These are phyloP conservation scores for Metschnikowia lochheadii DNA, from an alignment of 805 yeast species.

Conservation along the genomic window DNA sequence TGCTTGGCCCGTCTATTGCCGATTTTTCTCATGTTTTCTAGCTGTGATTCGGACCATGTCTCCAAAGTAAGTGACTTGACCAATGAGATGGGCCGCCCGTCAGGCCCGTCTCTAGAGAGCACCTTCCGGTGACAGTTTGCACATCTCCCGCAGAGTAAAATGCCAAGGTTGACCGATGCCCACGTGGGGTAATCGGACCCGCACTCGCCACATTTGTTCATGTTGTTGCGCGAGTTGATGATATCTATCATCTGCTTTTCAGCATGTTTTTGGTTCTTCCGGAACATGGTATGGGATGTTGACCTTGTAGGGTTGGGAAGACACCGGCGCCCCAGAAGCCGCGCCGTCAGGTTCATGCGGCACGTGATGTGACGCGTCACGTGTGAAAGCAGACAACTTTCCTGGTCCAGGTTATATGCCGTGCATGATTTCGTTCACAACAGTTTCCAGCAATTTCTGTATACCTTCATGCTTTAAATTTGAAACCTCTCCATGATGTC, in stretches of 20 bases:
- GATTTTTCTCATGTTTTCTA: conserved; percentile 39
- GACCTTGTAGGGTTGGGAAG: background rate
- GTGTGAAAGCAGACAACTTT: too few species aligned
- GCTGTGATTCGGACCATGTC: conserved; percentile 57
- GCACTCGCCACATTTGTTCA: conserved; percentile 79
- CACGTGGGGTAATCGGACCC: conserved; percentile 61
- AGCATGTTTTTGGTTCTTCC: conserved; percentile 38
- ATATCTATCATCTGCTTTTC: conserved; percentile 56
- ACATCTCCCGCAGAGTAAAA: conserved; percentile 80
- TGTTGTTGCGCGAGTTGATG: conserved; percentile 55
- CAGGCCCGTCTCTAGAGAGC: conserved; percentile 35
- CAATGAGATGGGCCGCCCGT: conserved; percentile 46
- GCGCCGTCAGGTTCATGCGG: background rate
- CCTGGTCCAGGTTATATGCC: too few species aligned
- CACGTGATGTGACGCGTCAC: background rate
- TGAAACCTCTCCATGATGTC: too few species aligned
- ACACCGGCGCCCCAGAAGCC: background rate
- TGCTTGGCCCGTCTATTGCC: conserved; percentile 63
- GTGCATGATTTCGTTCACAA: too few species aligned
- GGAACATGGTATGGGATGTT: conserved; percentile 22
- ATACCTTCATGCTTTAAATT: too few species aligned
- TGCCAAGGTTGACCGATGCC: conserved; percentile 51
- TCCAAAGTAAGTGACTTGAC: conserved; percentile 75
- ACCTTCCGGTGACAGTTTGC: conserved; percentile 71
- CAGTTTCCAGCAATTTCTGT: too few species aligned